A percentile compares a stretch with the other conserved stretches of the same genome.
These are phyloP conservation scores for Zygnema circumcarinatum DNA, from an alignment of 139 green algal species.

Conservation along the genomic window DNA sequence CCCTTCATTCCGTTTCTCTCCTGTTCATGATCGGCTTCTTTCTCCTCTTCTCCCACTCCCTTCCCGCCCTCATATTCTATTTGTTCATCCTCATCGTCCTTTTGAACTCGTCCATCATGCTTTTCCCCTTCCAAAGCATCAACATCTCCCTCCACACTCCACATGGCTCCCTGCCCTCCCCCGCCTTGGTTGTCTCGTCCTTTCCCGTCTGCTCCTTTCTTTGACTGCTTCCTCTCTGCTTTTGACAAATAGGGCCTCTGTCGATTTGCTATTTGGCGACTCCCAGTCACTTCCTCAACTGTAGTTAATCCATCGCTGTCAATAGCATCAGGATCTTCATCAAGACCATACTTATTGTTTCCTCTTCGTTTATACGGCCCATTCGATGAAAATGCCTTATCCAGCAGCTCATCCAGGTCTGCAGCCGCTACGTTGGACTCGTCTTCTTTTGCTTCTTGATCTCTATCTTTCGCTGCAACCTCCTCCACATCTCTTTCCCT, in stretches of 20 bases:
- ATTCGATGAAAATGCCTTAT: conserved; percentile 53
- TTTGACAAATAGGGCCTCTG: conserved; percentile 44
- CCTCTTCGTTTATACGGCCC: neutral
- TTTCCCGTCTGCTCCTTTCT: conserved; percentile 69
- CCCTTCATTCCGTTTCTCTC: conserved; percentile 17
- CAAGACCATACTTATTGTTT: conserved; percentile 7
- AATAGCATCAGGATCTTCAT: neutral
- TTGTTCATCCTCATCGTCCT: conserved; percentile 5
- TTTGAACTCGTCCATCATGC: neutral
- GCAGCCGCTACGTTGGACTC: conserved; percentile 8
- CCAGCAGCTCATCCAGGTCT: conserved; percentile 74
- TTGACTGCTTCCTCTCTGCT: conserved; percentile 16
- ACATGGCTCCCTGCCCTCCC: conserved; percentile 69
- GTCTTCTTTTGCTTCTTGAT: neutral
- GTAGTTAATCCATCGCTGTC: neutral
- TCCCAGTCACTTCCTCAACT: conserved; percentile 18
- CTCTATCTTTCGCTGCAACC: neutral
- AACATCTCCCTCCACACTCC: neutral
- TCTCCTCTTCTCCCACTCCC: conserved; percentile 32
- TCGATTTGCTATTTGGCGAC: conserved; percentile 18
- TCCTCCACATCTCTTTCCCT: conserved; percentile 1
- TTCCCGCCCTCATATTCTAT: conserved; percentile 40
- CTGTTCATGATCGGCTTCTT: conserved; percentile 32
- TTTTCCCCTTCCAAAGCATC: conserved; percentile 17
- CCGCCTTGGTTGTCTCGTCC: conserved; percentile 71